Conservation (phyloP, 768 basidiomycete genomes). For the Megacollybia marginata region DNA sequence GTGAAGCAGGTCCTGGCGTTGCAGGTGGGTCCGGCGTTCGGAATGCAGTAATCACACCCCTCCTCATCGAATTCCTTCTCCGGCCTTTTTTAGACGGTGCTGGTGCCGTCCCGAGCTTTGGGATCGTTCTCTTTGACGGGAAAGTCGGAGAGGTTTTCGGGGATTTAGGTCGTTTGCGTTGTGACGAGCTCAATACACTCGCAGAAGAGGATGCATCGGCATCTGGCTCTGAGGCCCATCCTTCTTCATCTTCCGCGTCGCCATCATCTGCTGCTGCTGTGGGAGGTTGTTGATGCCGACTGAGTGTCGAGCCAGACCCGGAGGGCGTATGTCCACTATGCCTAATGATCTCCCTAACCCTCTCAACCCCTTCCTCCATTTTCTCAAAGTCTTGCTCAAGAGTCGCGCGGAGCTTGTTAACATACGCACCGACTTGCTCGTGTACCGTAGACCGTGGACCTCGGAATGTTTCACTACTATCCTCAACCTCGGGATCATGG, state of each 20-base stretch:
- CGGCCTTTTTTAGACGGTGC: not conserved
- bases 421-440: slow-evolving; percentile 23
- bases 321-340: not conserved
- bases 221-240: slow-evolving; percentile 56
- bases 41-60: slow-evolving; percentile 1
- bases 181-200: not conserved
- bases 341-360: slow-evolving; percentile 4
- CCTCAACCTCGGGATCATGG: slow-evolving; percentile 16
- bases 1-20: not conserved
- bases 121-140: not conserved
- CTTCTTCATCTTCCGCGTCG: slow-evolving; percentile 47
- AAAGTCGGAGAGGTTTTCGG: not conserved
- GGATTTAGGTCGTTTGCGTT: slow-evolving; percentile 4
- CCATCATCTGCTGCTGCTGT: slow-evolving; percentile 7
- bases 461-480: slow-evolving; percentile 11
- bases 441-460: slow-evolving; percentile 14
- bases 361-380: slow-evolving; percentile 10
- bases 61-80: slow-evolving; percentile 2
- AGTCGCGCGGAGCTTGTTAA: slow-evolving; percentile 17
- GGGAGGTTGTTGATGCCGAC: not conserved
- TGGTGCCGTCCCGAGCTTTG: not conserved
- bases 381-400: slow-evolving; percentile 17
- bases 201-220: slow-evolving; percentile 12
- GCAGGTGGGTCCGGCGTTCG: not conserved
- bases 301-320: slow-evolving; percentile 1